Percentiles rank a stretch among this genome's conserved stretches.
Evolutionary conservation across 2,329 filamentous ascomycete species (phyloP).

Genomic region (Arthrinium phaeospermum): DNA sequence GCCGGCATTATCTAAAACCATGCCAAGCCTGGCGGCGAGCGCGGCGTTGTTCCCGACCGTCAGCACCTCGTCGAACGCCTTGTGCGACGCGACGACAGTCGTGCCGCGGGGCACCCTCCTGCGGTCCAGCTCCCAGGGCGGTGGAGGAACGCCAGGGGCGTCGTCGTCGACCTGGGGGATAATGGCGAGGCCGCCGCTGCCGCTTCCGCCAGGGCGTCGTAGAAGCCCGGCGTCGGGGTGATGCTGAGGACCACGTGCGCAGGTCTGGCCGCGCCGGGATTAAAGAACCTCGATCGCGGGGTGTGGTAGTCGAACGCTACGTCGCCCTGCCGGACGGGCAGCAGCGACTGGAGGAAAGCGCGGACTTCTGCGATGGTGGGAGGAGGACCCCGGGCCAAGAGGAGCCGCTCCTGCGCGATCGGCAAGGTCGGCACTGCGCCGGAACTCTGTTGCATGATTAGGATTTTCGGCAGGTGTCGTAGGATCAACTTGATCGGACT

Average conservation of each 20-base stretch:
- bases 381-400: neutral
- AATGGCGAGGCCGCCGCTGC: neutral
- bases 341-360: slow-evolving; percentile 19
- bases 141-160: slow-evolving; percentile 25
- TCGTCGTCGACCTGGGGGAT: slow-evolving; percentile 18
- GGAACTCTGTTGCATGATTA: neutral
- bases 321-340: slow-evolving; percentile 23
- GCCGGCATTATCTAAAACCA: slow-evolving; percentile 14
- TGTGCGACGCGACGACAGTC: slow-evolving; percentile 27
- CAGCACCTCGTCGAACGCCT: slow-evolving; percentile 29
- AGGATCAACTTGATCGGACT: neutral
- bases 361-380: slow-evolving; percentile 18
- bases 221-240: slow-evolving; percentile 29
- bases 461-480: neutral
- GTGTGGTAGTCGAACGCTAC: slow-evolving; percentile 24
- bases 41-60: slow-evolving; percentile 28
- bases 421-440: neutral
- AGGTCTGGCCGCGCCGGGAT: slow-evolving; percentile 4
- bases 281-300: slow-evolving; percentile 22
- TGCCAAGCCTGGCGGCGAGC: slow-evolving; percentile 22
- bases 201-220: slow-evolving; percentile 20
- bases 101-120: slow-evolving; percentile 23
- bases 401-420: neutral
- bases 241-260: slow-evolving; percentile 26
- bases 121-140: slow-evolving; percentile 27